Evolutionary conservation across 768 basidiomycete genomes (phyloP), one percentile per base, ranked within the genome.

Genomic region (Tulasnella sp.): DNA sequence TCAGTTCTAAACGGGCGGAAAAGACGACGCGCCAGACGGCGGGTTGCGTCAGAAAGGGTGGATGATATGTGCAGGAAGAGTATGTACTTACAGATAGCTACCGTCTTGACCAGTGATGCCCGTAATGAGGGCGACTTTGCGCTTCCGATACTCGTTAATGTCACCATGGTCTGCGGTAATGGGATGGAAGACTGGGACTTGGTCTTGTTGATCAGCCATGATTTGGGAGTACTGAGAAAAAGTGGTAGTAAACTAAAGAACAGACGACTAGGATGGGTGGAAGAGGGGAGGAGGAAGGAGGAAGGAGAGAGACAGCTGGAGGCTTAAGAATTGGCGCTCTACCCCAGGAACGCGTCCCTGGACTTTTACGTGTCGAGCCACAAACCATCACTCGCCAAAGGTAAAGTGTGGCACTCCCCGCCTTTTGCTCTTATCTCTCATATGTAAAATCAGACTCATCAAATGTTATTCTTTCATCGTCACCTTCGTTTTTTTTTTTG

Each of bases 21-120:
- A 46, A 46, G 27, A 52, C 68, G 68, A 72, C 74, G 34, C 27
- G 77, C 36, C 46, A 73, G 36, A 27, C n/a, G 27, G 24, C 14
- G 3, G 40, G 34, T 36, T 19, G 62, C 24, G 34, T 74, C 18
- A 48, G 39, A 24, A 80, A 31, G 21, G 42, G 72, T n/a, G 74
- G 1, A 12, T 24, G 16, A 21, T n/a, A 40, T 12, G 72, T 24
- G 56, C 19, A 31, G 71, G 19, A 73, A 58, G 27, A 38, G 19
- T 2, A 58, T 71, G 31, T 27, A 40, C 94, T 85, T 86, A 95
- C 91, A 98, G 87, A 85, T 98, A 98, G 3, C 96, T 97, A 38
- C 96, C 96, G 85, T 98, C 96, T 85, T 98, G 96, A 48, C 96
- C 96, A 81, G 96, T 97, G 85, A 98, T 94, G 85, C 96, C 96